Base-by-base conservation (phyloP, 2,329 filamentous ascomycete species). In the Cladophialophora exuberans region DNA sequence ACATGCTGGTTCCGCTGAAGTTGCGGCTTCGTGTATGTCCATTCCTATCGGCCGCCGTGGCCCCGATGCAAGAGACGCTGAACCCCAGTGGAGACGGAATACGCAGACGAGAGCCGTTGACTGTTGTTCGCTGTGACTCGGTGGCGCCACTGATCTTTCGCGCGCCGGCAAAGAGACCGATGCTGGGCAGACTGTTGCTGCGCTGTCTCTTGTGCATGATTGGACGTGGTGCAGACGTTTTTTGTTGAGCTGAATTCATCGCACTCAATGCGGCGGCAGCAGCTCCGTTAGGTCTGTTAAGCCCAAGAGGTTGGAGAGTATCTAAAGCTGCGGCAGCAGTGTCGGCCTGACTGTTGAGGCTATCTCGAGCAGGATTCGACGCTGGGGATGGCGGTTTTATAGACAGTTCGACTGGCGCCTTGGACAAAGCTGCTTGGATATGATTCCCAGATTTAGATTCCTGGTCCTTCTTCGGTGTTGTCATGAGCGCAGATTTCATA, bases 51-150 rank as follows among this genome's bases (percentile, higher is more conserved):
- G 33, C 36, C 7, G 35, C 26, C n/a, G n/a, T n/a, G n/a, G n/a
- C n/a, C n/a, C n/a, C n/a, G n/a, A n/a, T n/a, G 42, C 55, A 60
- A n/a, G 53, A 20, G 6, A 56, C 53, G 30, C 51, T 49, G 20
- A 53, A 36, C 10, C 52, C 58, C 9, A 31, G 28, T 11, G 55
- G 58, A 23, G 54, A 56, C 4, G 38, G 39, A 17, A 58, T 38
- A 10, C 52, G 52, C 20, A 58, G 45, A 30, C 52, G 47, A 31
- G 58, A 57, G 5, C 51, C 54, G 11, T 53, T 54, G 9, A 33
- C 35, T 20, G 48, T 22, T 11, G 45, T 15, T 22, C 53, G 23
- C 7, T 28, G 11, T 28, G 35, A 43, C 30, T 45, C 35, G 20
- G 20, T 23, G 20, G n/a, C 17, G 10, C 28, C 46, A 17, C 25